Base-by-base conservation (phyloP, 495 filamentous ascomycete species). In the Podospora pseudoanserina region DNA sequence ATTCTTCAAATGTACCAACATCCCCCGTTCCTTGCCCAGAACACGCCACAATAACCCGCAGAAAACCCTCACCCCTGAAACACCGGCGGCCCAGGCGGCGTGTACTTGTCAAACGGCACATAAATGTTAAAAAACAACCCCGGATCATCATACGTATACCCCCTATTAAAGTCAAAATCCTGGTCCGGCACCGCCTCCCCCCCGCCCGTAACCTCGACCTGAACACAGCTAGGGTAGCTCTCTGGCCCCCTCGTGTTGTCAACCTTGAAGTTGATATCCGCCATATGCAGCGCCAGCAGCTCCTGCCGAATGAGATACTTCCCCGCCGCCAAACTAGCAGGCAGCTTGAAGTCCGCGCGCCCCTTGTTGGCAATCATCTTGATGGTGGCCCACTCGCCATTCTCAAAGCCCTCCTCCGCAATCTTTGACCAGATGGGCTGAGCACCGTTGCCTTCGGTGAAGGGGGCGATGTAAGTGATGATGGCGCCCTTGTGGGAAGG, bases 351-450 rank as follows among this genome's bases (percentile, higher is more conserved):
- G 23, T 82, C 81, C 77, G 79, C 86, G 67, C 78, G 74, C 19
- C 84, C 76, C 26, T 79, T 79, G 67, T 80, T 79, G 66, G 74
- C 73, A 18, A 85, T 73, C 32, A 82, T 65, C 26, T 78, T 75
- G 58, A 74, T 80, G 60, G 82, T 82, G 54, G 79, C 81, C 63
- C 86, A 70, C 49, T 68, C 63, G 56, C 64, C 49, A 53, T 78
- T 77, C 65, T 66, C 72, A 68, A 79, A 75, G 60, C 79, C 80
- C 67, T 78, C 66, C 70, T 83, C 70, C 57, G 81, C 78, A 30
- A 85, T 81, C 75, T 86, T 85, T 73, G 83, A 83, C 83, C 83
- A 85, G 26, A 72, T 67, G 5, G 77, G 76, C 1, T 72, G 73
- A 6, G 67, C 70, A 15, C 78, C 73, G 28, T 79, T 76, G 68